Evolutionary conservation across 1,284 basidiomycete genomes (phyloP), one percentile per base, ranked within the genome.

Genomic region (Apiotrichum gracile): DNA sequence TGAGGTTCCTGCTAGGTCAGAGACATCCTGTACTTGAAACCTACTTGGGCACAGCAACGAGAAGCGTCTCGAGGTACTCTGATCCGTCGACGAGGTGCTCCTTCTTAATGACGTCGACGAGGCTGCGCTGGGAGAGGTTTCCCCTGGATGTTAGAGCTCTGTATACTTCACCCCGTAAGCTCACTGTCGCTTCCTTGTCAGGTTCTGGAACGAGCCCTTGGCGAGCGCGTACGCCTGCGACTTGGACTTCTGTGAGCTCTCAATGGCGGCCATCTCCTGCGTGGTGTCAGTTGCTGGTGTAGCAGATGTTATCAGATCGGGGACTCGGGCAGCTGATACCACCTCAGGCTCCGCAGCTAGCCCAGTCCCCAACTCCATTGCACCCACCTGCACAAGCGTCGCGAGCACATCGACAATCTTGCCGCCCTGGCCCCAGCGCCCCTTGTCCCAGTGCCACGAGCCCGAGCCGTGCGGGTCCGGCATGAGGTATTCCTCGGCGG

Each of bases 21-120:
- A 44, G 29, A 14, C 1, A 4, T 38, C 7, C 21, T 13, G 6
- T 4, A 24, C 17, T 13, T 0, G 13, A 2, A 25, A 44, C 42
- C 64, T 72, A 94, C 93, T 85, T 94, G 51, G 94, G 92, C 21
- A 98, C 91, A 16, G 93, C 94, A 6, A 98, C 89, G 14, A 98
- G 76, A 29, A 96, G 76, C 0, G 94, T 96, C 71, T 97, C 89
- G 61, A 98, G 78, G 70, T 91, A 97, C 72, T 99, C 96, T 6
- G 91, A 96, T 53, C 89, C 84, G 51, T 73, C 66, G 33, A 77
- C 76, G 47, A 97, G 80, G 69, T 97, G 83, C 17, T 88, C 85
- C 61, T 85, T 83, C 45, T 84, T 83, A 19, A 98, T 88, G 17
- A 98, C 78, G 51, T 96, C 93, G 17, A 83, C 83, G 24, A 98